Evolutionary conservation across 495 filamentous ascomycete genomes (phyloP).

Genomic region (Penicillium paradoxum): DNA sequence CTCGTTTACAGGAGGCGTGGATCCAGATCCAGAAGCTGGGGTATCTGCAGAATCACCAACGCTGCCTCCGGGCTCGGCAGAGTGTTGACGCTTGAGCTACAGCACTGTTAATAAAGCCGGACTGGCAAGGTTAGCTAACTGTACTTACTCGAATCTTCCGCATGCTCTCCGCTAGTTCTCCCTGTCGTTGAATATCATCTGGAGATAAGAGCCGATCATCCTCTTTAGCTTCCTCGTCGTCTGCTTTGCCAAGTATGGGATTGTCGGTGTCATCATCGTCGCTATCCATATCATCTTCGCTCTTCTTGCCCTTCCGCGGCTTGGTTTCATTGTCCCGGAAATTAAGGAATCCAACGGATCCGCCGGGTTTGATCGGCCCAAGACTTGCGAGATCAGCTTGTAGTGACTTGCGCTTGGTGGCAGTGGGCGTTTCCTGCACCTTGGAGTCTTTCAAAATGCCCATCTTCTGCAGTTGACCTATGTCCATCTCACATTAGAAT

Average conservation of each 20-base stretch:
- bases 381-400: conserved; percentile 79
- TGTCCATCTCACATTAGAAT: conserved; percentile 21
- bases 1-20: conserved; percentile 32
- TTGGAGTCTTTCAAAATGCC: conserved; percentile 68
- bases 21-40: conserved; percentile 36
- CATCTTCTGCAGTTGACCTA: conserved; percentile 93
- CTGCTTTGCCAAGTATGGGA: conserved; percentile 54
- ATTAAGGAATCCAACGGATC: conserved; percentile 81
- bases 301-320: conserved; percentile 45
- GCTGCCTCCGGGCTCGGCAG: conserved; percentile 63
- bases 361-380: conserved; percentile 74
- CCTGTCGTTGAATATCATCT: conserved; percentile 78
- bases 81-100: conserved; percentile 94
- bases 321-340: conserved; percentile 71
- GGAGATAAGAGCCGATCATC: conserved; percentile 54
- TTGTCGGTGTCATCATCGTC: conserved; percentile 57
- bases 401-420: conserved; percentile 66
- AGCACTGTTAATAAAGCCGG: conserved; percentile 10
- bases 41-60: conserved; percentile 39
- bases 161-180: conserved; percentile 85
- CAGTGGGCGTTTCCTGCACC: conserved; percentile 49
- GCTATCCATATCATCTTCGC: conserved; percentile 56
- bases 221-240: conserved; percentile 71
- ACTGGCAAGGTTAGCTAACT: neutral
- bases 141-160: conserved; percentile 81